These are phyloP conservation scores for Penicillium riverlandense DNA, from an alignment of 495 filamentous ascomycete species.

Conservation along the genomic window DNA sequence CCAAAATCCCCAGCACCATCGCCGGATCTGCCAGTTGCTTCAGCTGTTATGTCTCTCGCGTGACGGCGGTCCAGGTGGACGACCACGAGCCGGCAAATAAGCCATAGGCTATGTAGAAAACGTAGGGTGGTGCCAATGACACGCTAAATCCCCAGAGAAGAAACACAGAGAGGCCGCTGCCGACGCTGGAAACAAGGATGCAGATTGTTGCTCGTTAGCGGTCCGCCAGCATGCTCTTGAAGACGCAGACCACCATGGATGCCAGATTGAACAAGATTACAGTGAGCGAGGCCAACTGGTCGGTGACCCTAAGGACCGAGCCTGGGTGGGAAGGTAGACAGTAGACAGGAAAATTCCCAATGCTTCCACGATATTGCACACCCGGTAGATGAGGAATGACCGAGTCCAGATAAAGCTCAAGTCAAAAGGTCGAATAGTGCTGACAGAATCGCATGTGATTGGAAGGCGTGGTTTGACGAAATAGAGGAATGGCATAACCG, in stretches of 20 bases:
- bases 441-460: slow-evolving; percentile 12
- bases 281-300: slow-evolving; percentile 30
- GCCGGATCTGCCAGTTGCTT: slow-evolving; percentile 32
- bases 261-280: slow-evolving; percentile 47
- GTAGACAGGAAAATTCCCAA: slow-evolving; percentile 56
- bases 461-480: slow-evolving; percentile 46
- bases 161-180: slow-evolving; percentile 49
- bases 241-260: slow-evolving; percentile 46
- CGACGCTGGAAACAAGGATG: slow-evolving; percentile 46
- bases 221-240: slow-evolving; percentile 51
- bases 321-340: slow-evolving; percentile 55
- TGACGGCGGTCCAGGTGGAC: slow-evolving; percentile 51
- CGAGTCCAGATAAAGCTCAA: slow-evolving; percentile 38
- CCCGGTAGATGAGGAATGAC: slow-evolving; percentile 45
- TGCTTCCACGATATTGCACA: slow-evolving; percentile 47
- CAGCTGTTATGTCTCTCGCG: slow-evolving; percentile 37
- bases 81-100: slow-evolving; percentile 54
- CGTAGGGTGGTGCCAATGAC: slow-evolving; percentile 42
- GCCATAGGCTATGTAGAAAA: slow-evolving; percentile 57
- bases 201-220: slow-evolving; percentile 47
- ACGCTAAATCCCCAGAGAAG: slow-evolving; percentile 58
- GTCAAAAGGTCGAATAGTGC: slow-evolving; percentile 1
- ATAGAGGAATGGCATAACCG: slow-evolving; percentile 45
- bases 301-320: slow-evolving; percentile 32
- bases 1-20: slow-evolving; percentile 51